Base-by-base conservation (phyloP, 2,329 filamentous ascomycete genomes). In the Curvularia verruculosa region DNA sequence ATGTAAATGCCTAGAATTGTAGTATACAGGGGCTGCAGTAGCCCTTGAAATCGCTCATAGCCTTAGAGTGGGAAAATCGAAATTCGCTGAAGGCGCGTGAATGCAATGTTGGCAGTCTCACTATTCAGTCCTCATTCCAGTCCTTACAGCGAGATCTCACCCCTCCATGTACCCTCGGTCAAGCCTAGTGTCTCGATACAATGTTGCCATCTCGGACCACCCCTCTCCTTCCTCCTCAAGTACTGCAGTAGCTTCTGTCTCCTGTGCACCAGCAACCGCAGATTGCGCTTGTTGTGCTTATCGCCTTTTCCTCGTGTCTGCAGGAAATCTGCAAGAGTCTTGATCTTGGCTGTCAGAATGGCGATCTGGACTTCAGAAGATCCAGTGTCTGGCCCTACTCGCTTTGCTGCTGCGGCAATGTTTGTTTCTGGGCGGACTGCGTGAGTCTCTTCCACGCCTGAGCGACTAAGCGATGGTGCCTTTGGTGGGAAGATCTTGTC, bases 341-440 rank as follows among this genome's bases (percentile, higher is more conserved):
- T 84, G 74, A 99, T 99, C 84, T 97, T 98, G 55, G 92, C 86
- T 3, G 95, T 99, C 75, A 99, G 78, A 67, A 99, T 96, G 44
- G 92, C 93, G 65, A 96, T 92, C 81, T 99, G 95, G n/a, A 99
- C 96, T 79, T 99, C 95, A 6, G 91, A 91, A 68, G 91, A 96
- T 34, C 95, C 95, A 0, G 94, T 99, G 74, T 99, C 95, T 5
- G 89, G 90, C 0, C 95, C 95, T n/a, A 88, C 87, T 29, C 96
- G 89, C 47, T 84, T 84, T 43, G 58, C 68, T 4, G 65, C 51
- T 15, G 63, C 70, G 10, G 59, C 64, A 13, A 61, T 48, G 45
- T 74, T 75, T 10, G 71, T 74, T 23, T 69, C 59, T 0, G 82
- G 83, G 65, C 85, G 84, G 24, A 78, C 64, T 5, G 70, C 57